Evolutionary conservation across 306 rosid genomes (phyloP), one percentile per base, ranked within the genome.

Genomic region (Astragalus membranaceus): DNA sequence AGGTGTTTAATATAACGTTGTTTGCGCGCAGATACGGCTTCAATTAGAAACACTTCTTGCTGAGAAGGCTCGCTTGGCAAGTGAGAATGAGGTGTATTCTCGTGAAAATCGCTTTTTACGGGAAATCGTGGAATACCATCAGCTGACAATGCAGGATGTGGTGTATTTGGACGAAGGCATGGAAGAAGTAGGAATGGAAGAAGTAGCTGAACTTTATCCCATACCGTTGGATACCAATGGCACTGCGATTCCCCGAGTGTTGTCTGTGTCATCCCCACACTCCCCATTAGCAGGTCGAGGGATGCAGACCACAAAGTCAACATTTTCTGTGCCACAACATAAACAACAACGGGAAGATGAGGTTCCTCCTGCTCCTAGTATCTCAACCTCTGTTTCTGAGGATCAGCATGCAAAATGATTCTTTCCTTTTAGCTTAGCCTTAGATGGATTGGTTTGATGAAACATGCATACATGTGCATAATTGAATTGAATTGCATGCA

Each of bases 81-180:
- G 80, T 30, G 97, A 91, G 80, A 94, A 94, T 26, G 88, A 91
- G 44, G 77, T 77, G 57, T 88, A 83, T 78, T 88, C 96, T 1
- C 88, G 97, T 0, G 99, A 94, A 75, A 94, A 94, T 30, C 94
- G 95, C 4, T 88, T 94, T 74, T 81, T 91, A 26, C 70, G 96
- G 79, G 99, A 94, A 83, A 81, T 87, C 35, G 96, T 91, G 50
- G 99, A 94, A 52, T 94, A 90, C 76, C 99, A 94, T 69, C 96
- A 91, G 58, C 83, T 89, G 10, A 89, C 89, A 1, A 89, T 80
- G 92, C 96, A 89, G 68, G 92, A 95, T 68, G 89, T 91, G 61
- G 82, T 95, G 37, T 86, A 91, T 65, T 20, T 94, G 3, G 90
- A 89, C 56, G 95, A 90, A 42, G 84, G 84, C n/a, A 81, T 62